These are phyloP conservation scores for Aspergillus fructus DNA, from an alignment of 2,329 filamentous ascomycete genomes.

Conservation along the genomic window DNA sequence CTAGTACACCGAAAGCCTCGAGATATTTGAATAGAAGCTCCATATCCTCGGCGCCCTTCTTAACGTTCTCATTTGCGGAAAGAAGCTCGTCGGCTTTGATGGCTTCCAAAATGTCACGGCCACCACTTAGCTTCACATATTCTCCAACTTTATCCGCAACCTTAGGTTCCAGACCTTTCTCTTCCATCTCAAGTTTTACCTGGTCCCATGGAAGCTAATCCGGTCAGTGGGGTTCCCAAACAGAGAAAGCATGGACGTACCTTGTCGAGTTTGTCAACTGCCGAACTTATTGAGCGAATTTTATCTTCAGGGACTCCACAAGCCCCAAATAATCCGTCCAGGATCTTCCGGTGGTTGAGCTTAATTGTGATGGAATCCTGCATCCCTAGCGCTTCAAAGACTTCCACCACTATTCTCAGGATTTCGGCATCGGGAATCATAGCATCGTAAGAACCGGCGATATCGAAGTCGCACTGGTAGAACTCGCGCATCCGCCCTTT, in stretches of 20 bases:
- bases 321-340: constrained; percentile 89
- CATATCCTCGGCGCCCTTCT: constrained; percentile 77
- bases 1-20: constrained; percentile 69
- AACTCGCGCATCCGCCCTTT: constrained; percentile 95
- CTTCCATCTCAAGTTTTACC: constrained; percentile 90
- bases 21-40: constrained; percentile 78
- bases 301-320: constrained; percentile 85
- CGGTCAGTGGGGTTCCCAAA: background rate
- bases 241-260: constrained; percentile 31
- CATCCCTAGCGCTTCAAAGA: constrained; percentile 79
- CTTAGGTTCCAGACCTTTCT: constrained; percentile 75
- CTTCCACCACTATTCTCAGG: constrained; percentile 77
- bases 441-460: constrained; percentile 79
- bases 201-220: constrained; percentile 69
- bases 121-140: constrained; percentile 76
- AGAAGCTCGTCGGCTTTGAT: constrained; percentile 63
- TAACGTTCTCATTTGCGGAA: constrained; percentile 74
- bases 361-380: constrained; percentile 79
- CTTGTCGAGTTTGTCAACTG: constrained; percentile 96
- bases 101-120: constrained; percentile 69
- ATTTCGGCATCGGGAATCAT: constrained; percentile 95
- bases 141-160: constrained; percentile 85
- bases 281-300: constrained; percentile 84
- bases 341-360: constrained; percentile 90
- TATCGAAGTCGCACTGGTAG: constrained; percentile 97